These are phyloP conservation scores for Rhytidhysteron rufulum DNA, from an alignment of 2,329 filamentous ascomycete species.

Conservation along the genomic window DNA sequence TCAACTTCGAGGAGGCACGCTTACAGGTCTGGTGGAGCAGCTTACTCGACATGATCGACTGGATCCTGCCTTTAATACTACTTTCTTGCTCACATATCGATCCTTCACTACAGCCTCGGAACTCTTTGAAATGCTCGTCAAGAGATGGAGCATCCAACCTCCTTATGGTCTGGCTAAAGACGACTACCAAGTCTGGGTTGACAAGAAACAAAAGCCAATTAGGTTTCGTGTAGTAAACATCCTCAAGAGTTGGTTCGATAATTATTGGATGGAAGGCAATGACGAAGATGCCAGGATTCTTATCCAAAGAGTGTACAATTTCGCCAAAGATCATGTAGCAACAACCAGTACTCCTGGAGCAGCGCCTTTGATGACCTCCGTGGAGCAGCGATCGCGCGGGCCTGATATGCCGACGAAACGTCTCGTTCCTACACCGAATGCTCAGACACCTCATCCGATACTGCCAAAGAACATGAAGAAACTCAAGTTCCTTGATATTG, in stretches of 20 bases:
- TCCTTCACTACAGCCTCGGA: slow-evolving; percentile 91
- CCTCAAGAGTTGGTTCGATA: slow-evolving; percentile 96
- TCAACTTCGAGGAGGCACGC: slow-evolving; percentile 80
- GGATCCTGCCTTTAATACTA: slow-evolving; percentile 94
- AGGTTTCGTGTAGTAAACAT: slow-evolving; percentile 97
- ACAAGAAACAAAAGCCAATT: slow-evolving; percentile 93
- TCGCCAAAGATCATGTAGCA: slow-evolving; percentile 87
- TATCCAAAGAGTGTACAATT: slow-evolving; percentile 83
- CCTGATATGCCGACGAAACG: slow-evolving; percentile 83
- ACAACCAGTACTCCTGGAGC: slow-evolving; percentile 91
- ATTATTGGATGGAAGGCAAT: slow-evolving; percentile 96
- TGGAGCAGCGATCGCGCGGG: slow-evolving; percentile 84
- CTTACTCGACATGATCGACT: slow-evolving; percentile 93
- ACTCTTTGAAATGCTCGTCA: slow-evolving; percentile 87
- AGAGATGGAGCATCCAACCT: slow-evolving; percentile 88
- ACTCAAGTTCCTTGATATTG: slow-evolving; percentile 96
- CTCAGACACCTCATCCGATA: slow-evolving; percentile 79
- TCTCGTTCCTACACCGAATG: slow-evolving; percentile 80
- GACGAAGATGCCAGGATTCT: slow-evolving; percentile 79
- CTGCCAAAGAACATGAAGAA: slow-evolving; percentile 99
- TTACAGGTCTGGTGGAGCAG: slow-evolving; percentile 88
- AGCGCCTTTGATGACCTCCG: slow-evolving; percentile 74
- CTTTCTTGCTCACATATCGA: slow-evolving; percentile 92
- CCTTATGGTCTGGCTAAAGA: slow-evolving; percentile 71
- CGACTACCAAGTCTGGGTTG: slow-evolving; percentile 84